Base-by-base conservation (phyloP, 345 rosid genomes). In the Eucalyptus grandis region DNA sequence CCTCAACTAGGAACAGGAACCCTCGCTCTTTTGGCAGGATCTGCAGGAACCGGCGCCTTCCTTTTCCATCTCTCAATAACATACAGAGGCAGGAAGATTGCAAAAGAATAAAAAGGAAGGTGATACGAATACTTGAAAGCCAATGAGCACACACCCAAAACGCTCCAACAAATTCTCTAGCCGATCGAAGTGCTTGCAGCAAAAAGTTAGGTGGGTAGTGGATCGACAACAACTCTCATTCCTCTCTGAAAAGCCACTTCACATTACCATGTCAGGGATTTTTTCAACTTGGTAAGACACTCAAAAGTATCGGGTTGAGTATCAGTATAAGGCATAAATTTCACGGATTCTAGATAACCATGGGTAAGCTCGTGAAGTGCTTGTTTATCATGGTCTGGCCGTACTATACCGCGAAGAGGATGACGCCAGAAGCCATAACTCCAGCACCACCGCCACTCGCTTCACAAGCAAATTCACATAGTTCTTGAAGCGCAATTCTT, bases 1-100 rank as follows among this genome's bases (percentile, higher is more conserved):
- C 46, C 27, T 77, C 47, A 65, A 77, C 85, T 47, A 77, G 85
- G 47, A 40, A 21, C 13, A 11, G 24, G 15, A 77, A 77, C 85
- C 0, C 85, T 77, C 47, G 8, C 47, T 0, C 85, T 77, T 0
- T 0, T 40, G 30, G 47, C 47, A 77, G 47, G 85, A 77, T 21
- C 47, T 72, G 85, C 85, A 72, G 82, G 82, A 72, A 72, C 47
- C 82, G 34, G 81, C 7, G 3, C 43, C 43, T 69, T 69, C 12
- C 43, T 69, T 72, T 37, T 22, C 83, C 83, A 77, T 37, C 83
- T 37, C 26, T 17, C 24, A 37, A 37, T 19, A 10, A 77, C 43
- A 37, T 19, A 77, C 83, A 37, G 26, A 6, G 47, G 46, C 27
- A 77, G 0, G 0, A 37, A 77, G 27, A 77, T 77, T 19, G 83